phyloP scores from a whole-genome alignment of 1,284 basidiomycete species.

The Naganishia liquefaciens region DNA sequence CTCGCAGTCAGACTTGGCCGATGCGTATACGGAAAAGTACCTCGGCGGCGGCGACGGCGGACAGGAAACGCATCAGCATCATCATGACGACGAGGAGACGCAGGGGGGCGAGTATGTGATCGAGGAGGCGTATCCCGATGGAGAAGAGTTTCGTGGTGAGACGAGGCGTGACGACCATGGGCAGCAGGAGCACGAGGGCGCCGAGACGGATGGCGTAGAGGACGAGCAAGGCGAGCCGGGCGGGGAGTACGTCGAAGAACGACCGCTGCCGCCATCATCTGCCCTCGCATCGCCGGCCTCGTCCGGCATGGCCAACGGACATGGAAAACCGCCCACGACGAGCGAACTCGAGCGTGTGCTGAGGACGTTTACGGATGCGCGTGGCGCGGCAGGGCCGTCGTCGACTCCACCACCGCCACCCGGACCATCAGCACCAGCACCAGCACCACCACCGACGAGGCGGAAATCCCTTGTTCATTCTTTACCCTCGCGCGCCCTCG shows the following conservation, averaged over 20 bases:
- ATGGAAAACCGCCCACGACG: not conserved
- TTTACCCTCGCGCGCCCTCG: too few species aligned
- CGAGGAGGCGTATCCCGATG: constrained; percentile 12
- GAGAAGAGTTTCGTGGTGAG: too few species aligned
- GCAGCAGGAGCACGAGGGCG: too few species aligned
- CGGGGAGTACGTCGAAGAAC: not conserved
- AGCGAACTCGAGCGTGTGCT: constrained; percentile 22
- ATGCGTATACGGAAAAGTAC: constrained; percentile 8
- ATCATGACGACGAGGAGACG: not conserved
- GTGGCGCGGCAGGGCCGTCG: not conserved
- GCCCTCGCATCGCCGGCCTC: too few species aligned
- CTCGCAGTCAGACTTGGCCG: not conserved
- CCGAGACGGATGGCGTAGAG: not conserved
- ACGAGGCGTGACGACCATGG: too few species aligned
- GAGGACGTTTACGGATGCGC: not conserved
- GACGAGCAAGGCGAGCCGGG: not conserved
- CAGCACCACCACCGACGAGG: not conserved
- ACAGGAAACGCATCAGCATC: not conserved
- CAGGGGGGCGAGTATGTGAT: constrained; percentile 19
- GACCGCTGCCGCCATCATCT: too few species aligned
- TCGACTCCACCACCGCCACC: too few species aligned
- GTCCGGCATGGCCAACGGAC: too few species aligned
- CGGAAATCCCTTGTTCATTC: too few species aligned
- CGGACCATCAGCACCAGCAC: too few species aligned
- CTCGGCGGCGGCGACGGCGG: not conserved